Base-by-base conservation (phyloP, 768 basidiomycete species). In the Tulasnella sp. region DNA sequence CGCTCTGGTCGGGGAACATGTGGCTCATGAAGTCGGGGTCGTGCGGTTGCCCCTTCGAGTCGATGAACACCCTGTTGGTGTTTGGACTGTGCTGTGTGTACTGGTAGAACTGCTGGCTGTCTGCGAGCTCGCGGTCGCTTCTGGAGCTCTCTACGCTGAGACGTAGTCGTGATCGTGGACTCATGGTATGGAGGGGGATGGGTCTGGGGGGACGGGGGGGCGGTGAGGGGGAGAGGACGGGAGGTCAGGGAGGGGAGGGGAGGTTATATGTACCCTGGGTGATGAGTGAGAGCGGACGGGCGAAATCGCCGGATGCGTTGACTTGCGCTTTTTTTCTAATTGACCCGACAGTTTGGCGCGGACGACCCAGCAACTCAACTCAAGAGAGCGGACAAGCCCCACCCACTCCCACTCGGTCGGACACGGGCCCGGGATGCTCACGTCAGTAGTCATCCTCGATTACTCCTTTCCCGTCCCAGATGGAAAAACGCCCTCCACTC, bases 1-100 rank as follows among this genome's bases (percentile, higher is more conserved):
- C 64, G 74, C 40, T 75, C 40, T 42, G 74, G 37, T 78, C 58
- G 3, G 77, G 42, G 64, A 78, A 64, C 48, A 78, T 78, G 40
- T 78, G 77, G 60, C 77, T 78, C 48, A 78, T 54, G 58, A 78
- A 78, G 60, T 78, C 77, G 28, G 77, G 77, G 60, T 78, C 77
- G 60, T 78, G 77, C n/a, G 77, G 18, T 46, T 42, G 50, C 18
- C 77, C 77, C 41, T 78, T 48, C 2, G 50, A 58, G 77, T 78
- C 77, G 77, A 78, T 78, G 77, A 64, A 64, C 16, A 78, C 77
- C 48, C 60, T 60, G 77, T 54, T 60, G 77, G 77, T 28, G 54
- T 48, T 42, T 64, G 77, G 77, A 54, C 60, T 42, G 77, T 60
- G 77, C 48, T 78, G 60, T 37, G 41, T 72, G 44, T 78, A 60